These are phyloP conservation scores for Chrysopogon serrulatus DNA, from an alignment of 176 grass and related monocot genomes.

Conservation along the genomic window DNA sequence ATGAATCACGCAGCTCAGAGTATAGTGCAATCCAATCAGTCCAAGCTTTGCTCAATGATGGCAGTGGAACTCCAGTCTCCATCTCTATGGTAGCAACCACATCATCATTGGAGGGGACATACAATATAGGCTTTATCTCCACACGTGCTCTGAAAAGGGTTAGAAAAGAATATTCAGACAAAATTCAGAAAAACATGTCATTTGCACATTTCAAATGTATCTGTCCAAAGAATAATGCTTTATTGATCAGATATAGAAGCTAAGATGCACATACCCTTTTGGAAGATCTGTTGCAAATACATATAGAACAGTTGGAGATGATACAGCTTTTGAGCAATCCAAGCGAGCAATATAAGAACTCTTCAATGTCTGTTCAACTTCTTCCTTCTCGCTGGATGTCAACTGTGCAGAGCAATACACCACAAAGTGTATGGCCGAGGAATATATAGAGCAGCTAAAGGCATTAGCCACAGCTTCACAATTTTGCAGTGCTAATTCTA, in stretches of 20 bases:
- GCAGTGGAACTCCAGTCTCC: conserved; percentile 10
- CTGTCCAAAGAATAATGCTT: background rate
- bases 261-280: conserved; percentile 63
- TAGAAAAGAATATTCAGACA: background rate
- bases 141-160: conserved; percentile 63
- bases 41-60: conserved; percentile 16
- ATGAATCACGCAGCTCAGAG: conserved; percentile 42
- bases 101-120: conserved; percentile 39
- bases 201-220: background rate
- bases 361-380: conserved; percentile 48
- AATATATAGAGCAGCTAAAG: conserved; percentile 70
- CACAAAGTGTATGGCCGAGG: conserved; percentile 67
- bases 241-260: background rate
- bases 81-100: background rate
- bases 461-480: conserved; percentile 72
- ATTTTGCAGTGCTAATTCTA: conserved; percentile 74
- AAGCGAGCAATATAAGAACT: conserved; percentile 32
- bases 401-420: conserved; percentile 74
- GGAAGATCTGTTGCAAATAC: conserved; percentile 76
- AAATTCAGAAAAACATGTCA: conserved; percentile 4
- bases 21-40: conserved; percentile 29
- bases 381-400: conserved; percentile 45
- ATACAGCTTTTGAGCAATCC: conserved; percentile 26
- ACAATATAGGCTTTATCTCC: conserved; percentile 78
- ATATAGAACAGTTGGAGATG: conserved; percentile 63